Base-by-base conservation (phyloP, 208 protist genomes). In the Trypanosoma avium region DNA sequence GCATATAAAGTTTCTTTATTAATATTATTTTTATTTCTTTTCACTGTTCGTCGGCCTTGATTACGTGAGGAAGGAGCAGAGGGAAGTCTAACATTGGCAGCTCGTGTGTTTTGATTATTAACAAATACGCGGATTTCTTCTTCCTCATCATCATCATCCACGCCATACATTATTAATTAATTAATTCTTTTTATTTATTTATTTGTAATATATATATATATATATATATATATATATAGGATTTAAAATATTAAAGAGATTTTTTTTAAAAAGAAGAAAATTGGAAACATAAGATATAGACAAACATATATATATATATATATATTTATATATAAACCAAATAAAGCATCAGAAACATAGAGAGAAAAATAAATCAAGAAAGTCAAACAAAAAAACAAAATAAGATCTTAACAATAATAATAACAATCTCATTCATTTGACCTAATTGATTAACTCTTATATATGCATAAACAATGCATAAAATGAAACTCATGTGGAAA, bases 91-190 rank as follows among this genome's bases (percentile, higher is more conserved):
- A 84, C 76, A 15, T 67, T 87, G 19, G 88, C 59, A 21, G 82
- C 57, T 1, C 46, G 67, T 12, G 81, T 90, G 77, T 94, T 94
- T 75, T 92, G 88, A 65, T 94, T 94, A 61, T 94, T 94, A 6
- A 94, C 84, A 65, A 92, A 88, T 19, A 92, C 81, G 13, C 77
- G 76, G n/a, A 0, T 19, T 32, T 64, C 59, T 24, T 62, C 58
- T n/a, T 65, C 56, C 4, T 77, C 66, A 5, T 42, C 47, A 3
- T 53, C 59, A 6, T 49, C 24, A 42, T 53, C 36, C 9, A n/a
- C n/a, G n/a, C n/a, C n/a, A n/a, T n/a, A n/a, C n/a, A n/a, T n/a
- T 43, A 69, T 50, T 59, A 61, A 43, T 49, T 38, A 27, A 46
- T 55, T 29, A 36, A 36, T 36, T 36, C 35, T 55, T 36, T 35